phyloP scores from a whole-genome alignment of 192 early-diverging fungal genomes.

The Mortierella claussenii region DNA sequence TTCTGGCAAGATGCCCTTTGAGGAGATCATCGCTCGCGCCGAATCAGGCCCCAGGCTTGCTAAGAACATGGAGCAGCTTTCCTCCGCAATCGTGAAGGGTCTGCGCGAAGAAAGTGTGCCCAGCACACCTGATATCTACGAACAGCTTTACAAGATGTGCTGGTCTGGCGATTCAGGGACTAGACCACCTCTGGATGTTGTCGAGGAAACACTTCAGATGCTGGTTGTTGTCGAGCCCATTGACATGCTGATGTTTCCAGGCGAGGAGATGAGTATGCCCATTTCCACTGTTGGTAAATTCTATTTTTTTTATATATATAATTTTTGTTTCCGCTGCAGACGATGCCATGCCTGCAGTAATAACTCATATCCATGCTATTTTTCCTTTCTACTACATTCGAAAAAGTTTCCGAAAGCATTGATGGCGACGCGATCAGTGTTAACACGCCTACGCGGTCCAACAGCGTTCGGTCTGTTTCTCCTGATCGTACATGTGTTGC shows the following conservation, averaged over 20 bases:
- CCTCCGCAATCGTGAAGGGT: slow-evolving; percentile 37
- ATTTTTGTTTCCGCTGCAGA: too few relatives aligned
- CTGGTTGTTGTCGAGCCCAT: slow-evolving; percentile 50
- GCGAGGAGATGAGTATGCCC: slow-evolving; percentile 37
- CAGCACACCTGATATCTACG: slow-evolving; percentile 52
- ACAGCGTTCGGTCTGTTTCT: slow-evolving; percentile 39
- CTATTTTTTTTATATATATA: not conserved
- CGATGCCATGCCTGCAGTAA: too few relatives aligned
- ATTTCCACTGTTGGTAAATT: slow-evolving; percentile 37
- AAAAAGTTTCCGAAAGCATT: slow-evolving; percentile 48
- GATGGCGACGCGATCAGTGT: slow-evolving; percentile 34
- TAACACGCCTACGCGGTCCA: slow-evolving; percentile 21
- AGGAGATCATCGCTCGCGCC: slow-evolving; percentile 45
- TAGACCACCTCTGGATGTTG: slow-evolving; percentile 40
- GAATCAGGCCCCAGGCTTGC: slow-evolving; percentile 41
- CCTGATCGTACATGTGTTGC: slow-evolving; percentile 16
- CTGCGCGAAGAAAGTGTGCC: slow-evolving; percentile 28
- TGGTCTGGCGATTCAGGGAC: slow-evolving; percentile 34
- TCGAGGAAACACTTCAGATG: slow-evolving; percentile 46
- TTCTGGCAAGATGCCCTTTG: slow-evolving; percentile 37
- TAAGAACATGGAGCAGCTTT: slow-evolving; percentile 50
- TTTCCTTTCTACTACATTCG: too few relatives aligned
- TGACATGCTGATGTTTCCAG: slow-evolving; percentile 52
- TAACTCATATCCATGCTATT: not conserved
- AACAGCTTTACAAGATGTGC: slow-evolving; percentile 51